phyloP scores from a whole-genome alignment of 2,329 filamentous ascomycete genomes.

The Diaporthe ilicicola region DNA sequence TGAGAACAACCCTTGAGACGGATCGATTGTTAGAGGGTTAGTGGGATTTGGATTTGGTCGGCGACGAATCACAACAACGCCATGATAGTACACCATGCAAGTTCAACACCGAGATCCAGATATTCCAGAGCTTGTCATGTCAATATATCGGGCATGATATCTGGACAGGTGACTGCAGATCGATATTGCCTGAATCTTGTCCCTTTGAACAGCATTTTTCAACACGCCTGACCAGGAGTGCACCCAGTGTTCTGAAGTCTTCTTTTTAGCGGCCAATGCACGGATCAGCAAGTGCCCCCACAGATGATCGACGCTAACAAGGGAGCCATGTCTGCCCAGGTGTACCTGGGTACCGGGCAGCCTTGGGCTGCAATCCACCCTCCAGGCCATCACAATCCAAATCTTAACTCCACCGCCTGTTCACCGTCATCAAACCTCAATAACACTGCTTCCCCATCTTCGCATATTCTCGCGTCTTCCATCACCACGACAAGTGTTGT shows the following conservation, averaged over 20 bases:
- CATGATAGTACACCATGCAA: neutral
- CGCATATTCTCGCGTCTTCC: neutral
- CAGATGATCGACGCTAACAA: neutral
- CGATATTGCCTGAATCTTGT: neutral
- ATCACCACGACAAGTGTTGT: slow-evolving; percentile 31
- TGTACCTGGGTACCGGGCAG: neutral
- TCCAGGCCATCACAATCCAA: neutral
- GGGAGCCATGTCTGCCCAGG: neutral
- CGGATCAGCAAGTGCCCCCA: slow-evolving; percentile 19
- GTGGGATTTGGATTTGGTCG: neutral
- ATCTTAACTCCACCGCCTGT: neutral
- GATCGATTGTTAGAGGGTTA: slow-evolving; percentile 21
- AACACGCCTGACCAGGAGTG: neutral
- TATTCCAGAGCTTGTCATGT: neutral
- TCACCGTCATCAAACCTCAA: neutral
- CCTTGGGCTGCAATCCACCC: slow-evolving; percentile 19
- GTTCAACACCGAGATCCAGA: neutral
- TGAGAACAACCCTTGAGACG: neutral
- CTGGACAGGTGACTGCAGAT: neutral
- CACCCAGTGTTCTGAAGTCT: neutral
- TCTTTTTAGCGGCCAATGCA: neutral
- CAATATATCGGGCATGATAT: neutral
- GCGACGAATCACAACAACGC: slow-evolving; percentile 12
- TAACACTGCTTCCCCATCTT: neutral
- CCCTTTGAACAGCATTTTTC: too few relatives aligned